Evolutionary conservation across 208 protist species (phyloP).

Genomic region (Strigomonas oncopelti): DNA sequence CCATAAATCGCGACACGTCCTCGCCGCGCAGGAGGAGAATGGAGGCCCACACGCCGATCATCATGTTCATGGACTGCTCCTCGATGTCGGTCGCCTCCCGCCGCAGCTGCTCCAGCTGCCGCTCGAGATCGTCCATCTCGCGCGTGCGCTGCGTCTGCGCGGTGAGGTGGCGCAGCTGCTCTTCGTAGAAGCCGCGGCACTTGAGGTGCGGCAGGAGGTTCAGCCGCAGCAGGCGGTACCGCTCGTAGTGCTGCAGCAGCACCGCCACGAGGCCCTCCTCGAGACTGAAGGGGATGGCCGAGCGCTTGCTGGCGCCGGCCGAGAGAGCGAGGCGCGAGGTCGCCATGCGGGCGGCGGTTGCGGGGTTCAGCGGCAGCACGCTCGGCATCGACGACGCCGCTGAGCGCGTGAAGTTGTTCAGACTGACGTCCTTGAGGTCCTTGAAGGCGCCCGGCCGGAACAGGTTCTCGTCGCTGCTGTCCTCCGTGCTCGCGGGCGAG

Average conservation of each 20-base stretch:
- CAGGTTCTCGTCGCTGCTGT: not conserved
- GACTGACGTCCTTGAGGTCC: not conserved
- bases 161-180: slow-evolving; percentile 48
- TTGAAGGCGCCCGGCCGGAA: not conserved
- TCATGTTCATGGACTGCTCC: slow-evolving; percentile 24
- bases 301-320: slow-evolving; percentile 19
- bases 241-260: slow-evolving; percentile 75
- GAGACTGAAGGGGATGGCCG: slow-evolving; percentile 40
- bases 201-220: slow-evolving; percentile 65
- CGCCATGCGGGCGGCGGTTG: slow-evolving; percentile 1
- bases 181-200: slow-evolving; percentile 54
- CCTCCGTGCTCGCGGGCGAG: not conserved
- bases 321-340: slow-evolving; percentile 22
- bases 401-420: not conserved
- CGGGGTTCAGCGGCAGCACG: not conserved
- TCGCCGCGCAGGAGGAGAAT: slow-evolving; percentile 26
- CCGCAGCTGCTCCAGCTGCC: slow-evolving; percentile 18
- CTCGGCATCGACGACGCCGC: not conserved
- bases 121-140: slow-evolving; percentile 34
- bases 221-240: slow-evolving; percentile 68
- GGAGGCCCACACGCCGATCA: slow-evolving; percentile 37
- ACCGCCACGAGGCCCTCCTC: slow-evolving; percentile 52
- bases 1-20: not conserved
- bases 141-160: slow-evolving; percentile 22
- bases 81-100: not conserved